Conservation (phyloP, 1,284 basidiomycete species). For the Coriolopsis trogii region DNA sequence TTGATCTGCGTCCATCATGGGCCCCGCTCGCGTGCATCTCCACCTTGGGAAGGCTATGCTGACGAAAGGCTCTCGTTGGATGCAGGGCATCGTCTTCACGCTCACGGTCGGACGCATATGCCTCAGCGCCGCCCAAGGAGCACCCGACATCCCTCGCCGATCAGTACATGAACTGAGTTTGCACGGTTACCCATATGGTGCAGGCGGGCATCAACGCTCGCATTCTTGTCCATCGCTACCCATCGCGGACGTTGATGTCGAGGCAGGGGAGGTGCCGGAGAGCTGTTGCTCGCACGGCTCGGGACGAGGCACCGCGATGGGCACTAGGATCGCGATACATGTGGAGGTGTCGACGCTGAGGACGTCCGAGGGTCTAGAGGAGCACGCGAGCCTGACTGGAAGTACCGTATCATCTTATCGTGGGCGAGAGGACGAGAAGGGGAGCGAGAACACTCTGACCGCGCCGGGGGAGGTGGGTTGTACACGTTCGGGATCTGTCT, state of each 20-base stretch:
- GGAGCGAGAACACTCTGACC: no score
- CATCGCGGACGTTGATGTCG: background rate
- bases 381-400: background rate
- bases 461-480: no score
- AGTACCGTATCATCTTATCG: no score
- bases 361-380: background rate
- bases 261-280: background rate
- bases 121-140: background rate
- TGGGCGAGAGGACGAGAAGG: no score
- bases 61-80: no score
- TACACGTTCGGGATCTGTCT: no score
- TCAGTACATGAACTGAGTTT: background rate
- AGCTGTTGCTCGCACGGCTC: background rate
- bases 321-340: background rate
- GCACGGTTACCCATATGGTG: background rate
- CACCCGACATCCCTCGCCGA: background rate
- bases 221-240: background rate
- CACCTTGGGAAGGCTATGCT: no score
- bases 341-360: constrained; percentile 1
- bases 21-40: no score
- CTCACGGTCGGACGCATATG: constrained; percentile 4
- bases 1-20: no score
- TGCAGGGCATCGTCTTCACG: constrained; percentile 1
- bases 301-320: background rate
- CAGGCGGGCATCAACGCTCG: background rate